phyloP scores from a whole-genome alignment of 805 yeast genomes.

The Candida pseudoglaebosa region DNA sequence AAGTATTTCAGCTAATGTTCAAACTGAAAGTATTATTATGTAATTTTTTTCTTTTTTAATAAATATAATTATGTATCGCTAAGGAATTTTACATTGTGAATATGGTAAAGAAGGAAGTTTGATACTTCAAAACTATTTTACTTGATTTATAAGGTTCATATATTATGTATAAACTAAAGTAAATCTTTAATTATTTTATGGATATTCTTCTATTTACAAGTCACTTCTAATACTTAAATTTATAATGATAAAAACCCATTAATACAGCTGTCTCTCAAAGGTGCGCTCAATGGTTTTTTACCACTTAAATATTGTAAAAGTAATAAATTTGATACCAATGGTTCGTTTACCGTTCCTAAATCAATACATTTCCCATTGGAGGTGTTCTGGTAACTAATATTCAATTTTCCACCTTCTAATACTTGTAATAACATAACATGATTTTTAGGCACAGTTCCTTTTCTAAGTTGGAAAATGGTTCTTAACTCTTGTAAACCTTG shows the following conservation, averaged over 20 bases:
- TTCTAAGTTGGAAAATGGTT: constrained; percentile 51
- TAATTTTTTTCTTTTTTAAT: constrained; percentile 30
- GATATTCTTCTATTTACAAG: too few species aligned
- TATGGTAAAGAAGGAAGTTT: too few species aligned
- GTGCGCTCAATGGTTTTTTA: constrained; percentile 57
- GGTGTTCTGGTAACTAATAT: constrained; percentile 24
- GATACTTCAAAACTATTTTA: too few species aligned
- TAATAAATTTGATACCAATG: constrained; percentile 61
- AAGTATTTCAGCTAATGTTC: constrained; percentile 92
- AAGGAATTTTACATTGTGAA: too few species aligned
- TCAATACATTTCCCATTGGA: constrained; percentile 16
- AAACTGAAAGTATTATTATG: constrained; percentile 98
- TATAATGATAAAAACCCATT: constrained; percentile 1
- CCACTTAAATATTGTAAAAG: constrained; percentile 76
- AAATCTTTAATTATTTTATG: too few species aligned
- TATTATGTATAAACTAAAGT: too few species aligned
- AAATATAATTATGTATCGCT: too few species aligned
- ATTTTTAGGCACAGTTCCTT: constrained; percentile 73
- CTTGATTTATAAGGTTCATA: not conserved
- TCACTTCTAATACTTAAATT: not conserved
- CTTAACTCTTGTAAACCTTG: constrained; percentile 68
- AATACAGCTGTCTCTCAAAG: constrained; percentile 43
- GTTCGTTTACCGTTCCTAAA: constrained; percentile 61
- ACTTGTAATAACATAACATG: constrained; percentile 61
- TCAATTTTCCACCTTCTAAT: constrained; percentile 28